These are phyloP conservation scores for Phaeotremella skinneri DNA, from an alignment of 768 basidiomycete species.

Conservation along the genomic window DNA sequence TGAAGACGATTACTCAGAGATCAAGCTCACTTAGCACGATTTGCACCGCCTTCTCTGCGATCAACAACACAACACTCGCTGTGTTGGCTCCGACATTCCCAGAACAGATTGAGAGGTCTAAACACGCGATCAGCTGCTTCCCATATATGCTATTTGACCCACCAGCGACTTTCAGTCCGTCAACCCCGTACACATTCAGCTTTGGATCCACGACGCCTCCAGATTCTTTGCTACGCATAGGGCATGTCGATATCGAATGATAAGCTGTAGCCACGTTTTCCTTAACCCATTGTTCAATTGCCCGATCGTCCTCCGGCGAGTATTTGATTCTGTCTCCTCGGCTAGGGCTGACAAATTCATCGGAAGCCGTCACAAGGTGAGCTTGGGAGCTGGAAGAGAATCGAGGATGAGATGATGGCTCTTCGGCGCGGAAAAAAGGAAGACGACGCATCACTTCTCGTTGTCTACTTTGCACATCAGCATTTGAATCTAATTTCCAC, in stretches of 20 bases:
- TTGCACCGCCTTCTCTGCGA: constrained; percentile 19
- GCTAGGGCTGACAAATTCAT: neutral
- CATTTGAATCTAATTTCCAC: neutral
- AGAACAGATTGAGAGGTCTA: constrained; percentile 23
- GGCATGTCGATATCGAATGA: constrained; percentile 23
- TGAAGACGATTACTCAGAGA: too few species aligned
- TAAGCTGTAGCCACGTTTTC: constrained; percentile 24
- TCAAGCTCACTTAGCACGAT: too few species aligned
- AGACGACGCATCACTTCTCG: constrained; percentile 29
- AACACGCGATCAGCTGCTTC: neutral
- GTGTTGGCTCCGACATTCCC: constrained; percentile 24
- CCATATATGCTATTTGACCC: neutral
- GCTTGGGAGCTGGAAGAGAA: constrained; percentile 21
- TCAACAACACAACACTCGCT: constrained; percentile 18
- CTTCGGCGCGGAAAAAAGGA: constrained; percentile 22
- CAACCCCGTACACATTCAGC: constrained; percentile 23
- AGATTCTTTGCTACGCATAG: constrained; percentile 5
- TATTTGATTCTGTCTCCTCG: constrained; percentile 16
- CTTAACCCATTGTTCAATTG: constrained; percentile 25
- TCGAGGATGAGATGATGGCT: constrained; percentile 17
- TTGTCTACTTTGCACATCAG: constrained; percentile 1
- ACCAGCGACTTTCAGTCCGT: constrained; percentile 26
- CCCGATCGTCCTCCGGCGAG: constrained; percentile 27
- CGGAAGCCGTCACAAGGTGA: neutral
- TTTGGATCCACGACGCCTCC: constrained; percentile 20